Base-by-base conservation (phyloP, 352 stramenopile genomes). In the Phytophthora meadii region DNA sequence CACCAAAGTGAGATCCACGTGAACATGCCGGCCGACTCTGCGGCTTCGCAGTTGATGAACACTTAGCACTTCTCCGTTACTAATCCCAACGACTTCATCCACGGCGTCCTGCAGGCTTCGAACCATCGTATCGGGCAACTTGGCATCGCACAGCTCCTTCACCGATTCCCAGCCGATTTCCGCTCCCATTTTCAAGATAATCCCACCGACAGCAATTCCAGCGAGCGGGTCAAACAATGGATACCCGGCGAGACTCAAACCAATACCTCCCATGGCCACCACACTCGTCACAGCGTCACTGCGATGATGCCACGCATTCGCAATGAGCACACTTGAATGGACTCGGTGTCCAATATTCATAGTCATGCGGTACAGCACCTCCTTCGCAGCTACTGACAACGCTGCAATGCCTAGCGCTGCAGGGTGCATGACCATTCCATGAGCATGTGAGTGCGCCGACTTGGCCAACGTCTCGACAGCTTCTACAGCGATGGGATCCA, bases 301-400 rank as follows among this genome's bases (percentile, higher is more conserved):
- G 27, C 89, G 88, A 54, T 97, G 89, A 59, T 99, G 96, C 95
- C 95, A 98, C 15, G 97, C 97, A 76, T 99, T 99, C 7, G 97
- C 95, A 69, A 98, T 94, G 8, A 99, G 78, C 15, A 98, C 85
- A 39, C 72, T 92, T 47, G 89, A 98, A 78, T 98, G 96, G 30
- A 98, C 76, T 32, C 80, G 69, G 39, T 95, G 82, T 24, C 88
- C 97, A 4, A 99, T 89, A 15, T 58, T 68, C n/a, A 90, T 88
- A 5, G 96, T 99, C 15, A 89, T 89, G 12, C 94, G 91, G 73
- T 91, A 98, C 30, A 99, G 62, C 61, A 77, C 92, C 68, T 98
- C 95, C 52, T 98, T 98, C 11, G 88, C 87, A 0, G 76, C 76
- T 39, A 98, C 93, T 4, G 89, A 98, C 22, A 94, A 61, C 4